These are phyloP conservation scores for Vitis labrusca DNA, from an alignment of 164 flowering plant species.

Conservation along the genomic window DNA sequence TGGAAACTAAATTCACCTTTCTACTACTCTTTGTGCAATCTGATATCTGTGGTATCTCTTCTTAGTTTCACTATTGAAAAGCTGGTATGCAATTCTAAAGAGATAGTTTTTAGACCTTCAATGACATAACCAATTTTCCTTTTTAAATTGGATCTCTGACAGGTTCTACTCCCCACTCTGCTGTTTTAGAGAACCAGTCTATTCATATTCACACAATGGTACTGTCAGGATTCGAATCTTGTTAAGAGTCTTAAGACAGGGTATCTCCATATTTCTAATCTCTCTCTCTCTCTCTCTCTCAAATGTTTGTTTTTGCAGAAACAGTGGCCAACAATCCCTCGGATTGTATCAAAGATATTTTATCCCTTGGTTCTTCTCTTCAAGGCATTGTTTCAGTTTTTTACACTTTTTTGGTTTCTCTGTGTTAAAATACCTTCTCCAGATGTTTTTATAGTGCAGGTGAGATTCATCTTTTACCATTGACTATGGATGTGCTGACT, in stretches of 20 bases:
- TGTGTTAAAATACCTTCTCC: constrained; percentile 77
- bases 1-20: no score
- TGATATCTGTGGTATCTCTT: no score
- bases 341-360: constrained; percentile 54
- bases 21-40: no score
- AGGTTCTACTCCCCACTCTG: constrained; percentile 87
- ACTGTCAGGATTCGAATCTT: constrained; percentile 10
- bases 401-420: constrained; percentile 83
- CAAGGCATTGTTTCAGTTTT: constrained; percentile 78
- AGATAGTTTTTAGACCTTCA: neutral
- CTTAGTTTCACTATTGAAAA: no score
- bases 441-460: constrained; percentile 90
- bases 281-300: neutral
- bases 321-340: constrained; percentile 52
- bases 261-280: neutral
- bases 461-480: constrained; percentile 21
- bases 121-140: no score
- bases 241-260: neutral
- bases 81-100: neutral
- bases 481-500: neutral
- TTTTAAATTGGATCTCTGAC: constrained; percentile 1
- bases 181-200: constrained; percentile 54
- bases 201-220: constrained; percentile 89
- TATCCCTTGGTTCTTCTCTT: constrained; percentile 56
- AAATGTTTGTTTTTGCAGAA: constrained; percentile 34